These are phyloP conservation scores for Helichrysum umbraculigerum DNA, from an alignment of 129 eudicot genomes.

Conservation along the genomic window DNA sequence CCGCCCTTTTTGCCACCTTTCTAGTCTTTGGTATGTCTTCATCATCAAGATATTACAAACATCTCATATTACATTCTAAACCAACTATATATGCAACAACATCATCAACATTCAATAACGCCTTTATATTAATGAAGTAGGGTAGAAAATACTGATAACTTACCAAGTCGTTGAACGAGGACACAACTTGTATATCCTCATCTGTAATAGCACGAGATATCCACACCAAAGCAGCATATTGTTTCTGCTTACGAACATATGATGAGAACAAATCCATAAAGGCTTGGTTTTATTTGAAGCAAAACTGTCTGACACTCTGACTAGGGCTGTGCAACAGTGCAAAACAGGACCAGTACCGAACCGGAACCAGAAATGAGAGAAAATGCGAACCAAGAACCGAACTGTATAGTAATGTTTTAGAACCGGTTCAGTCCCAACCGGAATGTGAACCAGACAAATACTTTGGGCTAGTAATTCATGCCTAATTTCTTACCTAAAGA, in stretches of 20 bases:
- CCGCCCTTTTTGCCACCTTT: no score
- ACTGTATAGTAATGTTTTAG: neutral
- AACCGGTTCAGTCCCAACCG: neutral
- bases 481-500: neutral
- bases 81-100: no score
- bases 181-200: slow-evolving; percentile 54
- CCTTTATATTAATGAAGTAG: neutral
- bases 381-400: neutral
- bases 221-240: slow-evolving; percentile 97
- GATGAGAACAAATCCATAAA: slow-evolving; percentile 1
- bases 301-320: neutral
- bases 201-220: slow-evolving; percentile 70
- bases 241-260: slow-evolving; percentile 57
- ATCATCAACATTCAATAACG: neutral
- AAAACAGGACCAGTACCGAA: neutral
- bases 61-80: no score
- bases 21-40: no score
- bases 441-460: neutral
- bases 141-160: slow-evolving; percentile 16
- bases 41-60: no score
- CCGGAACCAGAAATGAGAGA: neutral
- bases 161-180: slow-evolving; percentile 78
- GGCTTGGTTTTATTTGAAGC: neutral
- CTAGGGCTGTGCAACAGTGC: neutral
- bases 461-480: neutral